phyloP scores from a whole-genome alignment of 306 rosid species.

The Pachyrhizus erosus region DNA sequence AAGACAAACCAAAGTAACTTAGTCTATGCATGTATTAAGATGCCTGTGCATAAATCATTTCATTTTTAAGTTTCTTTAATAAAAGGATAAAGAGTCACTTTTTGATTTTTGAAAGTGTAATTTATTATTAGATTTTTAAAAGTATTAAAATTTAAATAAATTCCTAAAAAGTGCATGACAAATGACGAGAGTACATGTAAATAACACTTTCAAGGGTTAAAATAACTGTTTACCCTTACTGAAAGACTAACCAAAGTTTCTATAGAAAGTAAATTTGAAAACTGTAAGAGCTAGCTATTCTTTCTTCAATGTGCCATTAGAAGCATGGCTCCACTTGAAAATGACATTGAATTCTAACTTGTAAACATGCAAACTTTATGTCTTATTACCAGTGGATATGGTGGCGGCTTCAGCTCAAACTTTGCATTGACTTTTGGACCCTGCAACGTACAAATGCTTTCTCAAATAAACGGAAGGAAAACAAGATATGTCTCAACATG shows the following conservation, averaged over 20 bases:
- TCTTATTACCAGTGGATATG: conserved; percentile 71
- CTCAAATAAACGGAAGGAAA: neutral
- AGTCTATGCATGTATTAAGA: neutral
- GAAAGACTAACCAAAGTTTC: neutral
- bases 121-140: too few species aligned
- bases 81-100: too few species aligned
- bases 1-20: neutral
- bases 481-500: neutral
- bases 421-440: conserved; percentile 55
- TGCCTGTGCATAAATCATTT: neutral
- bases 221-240: too few species aligned
- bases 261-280: neutral
- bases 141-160: too few species aligned
- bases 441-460: conserved; percentile 45
- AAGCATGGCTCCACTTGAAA: neutral
- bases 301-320: neutral
- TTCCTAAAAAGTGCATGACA: too few species aligned
- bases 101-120: too few species aligned
- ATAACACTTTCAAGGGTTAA: too few species aligned
- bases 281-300: neutral
- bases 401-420: conserved; percentile 83
- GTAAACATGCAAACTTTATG: conserved; percentile 12
- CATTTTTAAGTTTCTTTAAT: neutral
- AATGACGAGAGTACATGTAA: too few species aligned
- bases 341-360: neutral